A percentile compares a stretch with the other conserved stretches of the same genome.
These are phyloP conservation scores for Dactylis glomerata DNA, from an alignment of 176 grass and related monocot genomes.

Conservation along the genomic window DNA sequence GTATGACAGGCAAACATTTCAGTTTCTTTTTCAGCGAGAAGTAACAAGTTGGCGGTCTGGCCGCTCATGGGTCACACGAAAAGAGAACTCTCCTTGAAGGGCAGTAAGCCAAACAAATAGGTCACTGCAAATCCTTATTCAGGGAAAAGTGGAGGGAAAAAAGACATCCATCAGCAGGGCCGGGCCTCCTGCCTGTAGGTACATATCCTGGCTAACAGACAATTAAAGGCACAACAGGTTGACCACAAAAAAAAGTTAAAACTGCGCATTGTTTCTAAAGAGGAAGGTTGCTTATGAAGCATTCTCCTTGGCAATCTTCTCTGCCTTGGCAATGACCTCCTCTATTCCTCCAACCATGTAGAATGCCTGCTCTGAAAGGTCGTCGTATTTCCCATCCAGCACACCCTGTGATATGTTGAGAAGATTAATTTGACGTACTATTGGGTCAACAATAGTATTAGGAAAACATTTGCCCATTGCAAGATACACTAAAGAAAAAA, in stretches of 20 bases:
- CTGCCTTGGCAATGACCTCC: constrained; percentile 87
- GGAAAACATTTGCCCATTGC: background rate
- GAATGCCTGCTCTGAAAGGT: constrained; percentile 86
- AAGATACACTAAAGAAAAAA: too few species aligned
- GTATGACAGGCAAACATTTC: constrained; percentile 1
- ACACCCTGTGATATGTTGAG: constrained; percentile 52
- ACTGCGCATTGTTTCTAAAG: background rate
- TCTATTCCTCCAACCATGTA: constrained; percentile 97
- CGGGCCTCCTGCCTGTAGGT: constrained; percentile 38
- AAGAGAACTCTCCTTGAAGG: constrained; percentile 30
- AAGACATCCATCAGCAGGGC: constrained; percentile 40
- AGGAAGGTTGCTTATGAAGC: constrained; percentile 40
- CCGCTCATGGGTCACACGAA: constrained; percentile 25
- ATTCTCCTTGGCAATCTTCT: constrained; percentile 92
- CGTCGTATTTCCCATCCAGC: constrained; percentile 88
- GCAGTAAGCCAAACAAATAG: constrained; percentile 29
- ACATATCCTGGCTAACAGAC: constrained; percentile 42
- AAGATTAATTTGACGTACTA: background rate
- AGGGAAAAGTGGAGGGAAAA: constrained; percentile 13
- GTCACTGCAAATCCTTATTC: constrained; percentile 50
- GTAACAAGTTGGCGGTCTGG: constrained; percentile 21
- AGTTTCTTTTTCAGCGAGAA: constrained; percentile 14
- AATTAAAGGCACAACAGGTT: constrained; percentile 34
- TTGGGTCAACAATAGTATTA: background rate
- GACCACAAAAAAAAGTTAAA: constrained; percentile 36